Conservation (phyloP, 2,329 filamentous ascomycete species). For the Colletotrichum phormii region DNA sequence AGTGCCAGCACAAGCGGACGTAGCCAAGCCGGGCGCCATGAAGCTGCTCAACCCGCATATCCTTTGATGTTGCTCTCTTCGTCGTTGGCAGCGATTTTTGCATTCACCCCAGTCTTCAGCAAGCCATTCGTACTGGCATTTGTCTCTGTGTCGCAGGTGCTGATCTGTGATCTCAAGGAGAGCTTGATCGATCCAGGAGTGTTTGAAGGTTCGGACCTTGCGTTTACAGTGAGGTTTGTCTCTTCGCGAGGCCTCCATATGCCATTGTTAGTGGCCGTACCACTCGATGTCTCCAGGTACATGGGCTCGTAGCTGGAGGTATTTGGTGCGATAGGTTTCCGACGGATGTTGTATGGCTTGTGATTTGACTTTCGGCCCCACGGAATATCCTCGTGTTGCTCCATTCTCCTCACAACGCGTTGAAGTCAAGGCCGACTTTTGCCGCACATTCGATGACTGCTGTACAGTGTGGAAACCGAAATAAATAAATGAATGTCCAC, state of each 20-base stretch:
- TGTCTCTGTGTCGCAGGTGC: neutral
- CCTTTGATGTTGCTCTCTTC: neutral
- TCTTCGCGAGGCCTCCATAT: neutral
- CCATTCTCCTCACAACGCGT: neutral
- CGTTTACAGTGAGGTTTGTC: neutral
- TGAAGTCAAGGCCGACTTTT: neutral
- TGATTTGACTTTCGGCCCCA: neutral
- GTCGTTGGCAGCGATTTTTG: neutral
- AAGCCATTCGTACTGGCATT: neutral
- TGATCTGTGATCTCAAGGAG: neutral
- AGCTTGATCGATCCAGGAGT: no score
- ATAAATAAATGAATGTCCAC: neutral
- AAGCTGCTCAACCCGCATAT: neutral
- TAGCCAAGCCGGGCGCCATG: constrained; percentile 22
- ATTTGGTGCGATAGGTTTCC: neutral
- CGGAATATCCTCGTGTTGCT: neutral
- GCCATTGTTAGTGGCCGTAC: neutral
- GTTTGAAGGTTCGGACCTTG: no score
- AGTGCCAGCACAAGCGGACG: neutral
- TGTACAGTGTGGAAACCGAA: neutral
- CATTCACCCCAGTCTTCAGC: neutral
- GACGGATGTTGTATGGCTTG: neutral
- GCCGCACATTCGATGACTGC: neutral
- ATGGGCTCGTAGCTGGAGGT: neutral
- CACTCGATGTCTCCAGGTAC: neutral